These are phyloP conservation scores for Cryptococcus jaspeensis DNA, from an alignment of 1,284 basidiomycete genomes.

Conservation along the genomic window DNA sequence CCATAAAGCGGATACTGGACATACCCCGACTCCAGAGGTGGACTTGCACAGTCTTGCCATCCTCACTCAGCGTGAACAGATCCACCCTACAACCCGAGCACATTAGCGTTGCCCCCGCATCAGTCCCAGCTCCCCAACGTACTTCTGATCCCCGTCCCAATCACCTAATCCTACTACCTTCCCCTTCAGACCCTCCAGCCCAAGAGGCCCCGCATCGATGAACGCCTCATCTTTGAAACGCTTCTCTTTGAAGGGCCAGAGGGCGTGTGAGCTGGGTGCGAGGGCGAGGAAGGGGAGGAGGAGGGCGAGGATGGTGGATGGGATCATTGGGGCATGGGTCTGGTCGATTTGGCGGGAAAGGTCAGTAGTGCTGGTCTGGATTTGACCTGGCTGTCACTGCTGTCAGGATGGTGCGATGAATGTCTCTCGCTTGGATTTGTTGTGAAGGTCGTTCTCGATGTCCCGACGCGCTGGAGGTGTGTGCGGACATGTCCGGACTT, in stretches of 20 bases:
- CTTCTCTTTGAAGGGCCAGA: conserved; percentile 81
- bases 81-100: conserved; percentile 56
- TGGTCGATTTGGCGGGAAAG: too few species aligned
- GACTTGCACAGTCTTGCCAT: conserved; percentile 70
- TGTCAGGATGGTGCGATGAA: too few species aligned
- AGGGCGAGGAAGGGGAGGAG: not conserved
- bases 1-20: too few species aligned
- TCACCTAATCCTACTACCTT: conserved; percentile 87
- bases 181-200: conserved; percentile 61
- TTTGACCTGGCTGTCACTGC: too few species aligned
- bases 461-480: not conserved
- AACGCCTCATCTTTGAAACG: conserved; percentile 84
- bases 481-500: not conserved
- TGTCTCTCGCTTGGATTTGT: not conserved
- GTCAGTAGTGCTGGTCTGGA: too few species aligned
- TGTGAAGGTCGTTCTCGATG: not conserved
- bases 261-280: conserved; percentile 3
- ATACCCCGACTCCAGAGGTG: conserved; percentile 83
- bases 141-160: conserved; percentile 94
- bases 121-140: conserved; percentile 42
- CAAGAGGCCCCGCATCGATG: conserved; percentile 75
- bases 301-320: not conserved
- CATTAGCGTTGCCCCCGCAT: not conserved
- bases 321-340: conserved; percentile 9
- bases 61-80: conserved; percentile 68